A percentile compares a stretch with the other conserved stretches of the same genome.
Conservation (phyloP, 192 early-diverging fungal genomes). For the Podochytrium sp. region DNA sequence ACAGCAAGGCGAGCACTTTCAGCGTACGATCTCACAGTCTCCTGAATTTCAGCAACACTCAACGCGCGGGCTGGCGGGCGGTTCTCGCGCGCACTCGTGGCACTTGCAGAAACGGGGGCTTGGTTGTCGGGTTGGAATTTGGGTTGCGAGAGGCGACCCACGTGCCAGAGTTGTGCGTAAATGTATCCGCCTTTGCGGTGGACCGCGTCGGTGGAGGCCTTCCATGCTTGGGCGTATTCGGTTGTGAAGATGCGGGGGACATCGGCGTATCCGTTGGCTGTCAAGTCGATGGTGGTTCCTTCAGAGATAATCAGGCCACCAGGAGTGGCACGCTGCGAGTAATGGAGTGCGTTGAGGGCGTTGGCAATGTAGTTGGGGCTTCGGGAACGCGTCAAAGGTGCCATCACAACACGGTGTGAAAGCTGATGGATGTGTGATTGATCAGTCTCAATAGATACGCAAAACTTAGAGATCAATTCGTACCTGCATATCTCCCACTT, state of each 20-base stretch:
- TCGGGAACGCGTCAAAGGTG: conserved; percentile 49
- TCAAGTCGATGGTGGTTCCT: conserved; percentile 32
- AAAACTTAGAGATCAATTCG: no score
- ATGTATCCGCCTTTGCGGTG: conserved; percentile 59
- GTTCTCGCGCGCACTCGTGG: not conserved
- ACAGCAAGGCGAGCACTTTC: conserved; percentile 53
- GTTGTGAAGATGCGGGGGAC: conserved; percentile 24
- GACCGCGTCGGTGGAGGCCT: conserved; percentile 54
- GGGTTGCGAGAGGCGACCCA: conserved; percentile 1
- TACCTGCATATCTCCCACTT: no score
- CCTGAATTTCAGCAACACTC: conserved; percentile 65
- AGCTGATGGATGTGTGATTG: no score
- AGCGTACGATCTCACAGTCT: conserved; percentile 63
- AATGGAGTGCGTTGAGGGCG: conserved; percentile 47
- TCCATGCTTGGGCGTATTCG: conserved; percentile 42
- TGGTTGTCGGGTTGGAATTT: not conserved
- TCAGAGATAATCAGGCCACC: conserved; percentile 54
- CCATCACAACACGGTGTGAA: conserved; percentile 45
- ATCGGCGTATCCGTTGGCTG: conserved; percentile 21
- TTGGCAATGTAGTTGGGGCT: conserved; percentile 38
- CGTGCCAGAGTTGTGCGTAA: conserved; percentile 61
- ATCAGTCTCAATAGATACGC: no score
- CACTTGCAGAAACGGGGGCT: not conserved
- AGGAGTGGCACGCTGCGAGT: conserved; percentile 46
- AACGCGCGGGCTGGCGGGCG: conserved; percentile 51